Base-by-base conservation (phyloP, 2,329 filamentous ascomycete species). In the Coniochaeta ligniaria region DNA sequence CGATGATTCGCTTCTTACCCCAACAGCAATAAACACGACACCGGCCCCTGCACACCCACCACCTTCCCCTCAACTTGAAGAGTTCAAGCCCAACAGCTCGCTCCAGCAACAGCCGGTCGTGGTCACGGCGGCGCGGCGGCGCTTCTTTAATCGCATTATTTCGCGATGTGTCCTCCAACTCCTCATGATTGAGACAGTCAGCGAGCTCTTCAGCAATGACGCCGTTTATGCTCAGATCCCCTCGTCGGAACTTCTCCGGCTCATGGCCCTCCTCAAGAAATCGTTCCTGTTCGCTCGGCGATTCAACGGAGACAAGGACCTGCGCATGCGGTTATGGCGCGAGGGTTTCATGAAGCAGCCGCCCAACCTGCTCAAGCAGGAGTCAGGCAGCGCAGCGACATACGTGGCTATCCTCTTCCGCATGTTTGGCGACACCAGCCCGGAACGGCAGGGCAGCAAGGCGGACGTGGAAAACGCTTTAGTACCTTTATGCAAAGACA, bases 291-390 rank as follows among this genome's bases (percentile, higher is more conserved):
- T 99, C 67, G 95, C 96, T 52, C 93, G 96, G 70, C 90, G 89
- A 68, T 99, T 99, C 81, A 99, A 99, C 74, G 92, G 92, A 64
- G 93, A 99, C 76, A 96, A 96, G 75, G 95, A 98, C 66, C 80
- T 99, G 41, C 87, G 95, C 54, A 96, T 96, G 83, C 86, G 91
- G 20, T 81, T 99, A 20, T 99, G 96, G 92, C 84, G 92, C 58
- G 95, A 99, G 73, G 95, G 96, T 0, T 99, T 99, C 81, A 99
- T 99, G 95, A 96, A 96, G 76, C 95, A 99, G 72, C 94, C 95
- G 17, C 95, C 95, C 2, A 99, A 99, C 69, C 81, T 99, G 14
- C 83, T 99, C 33, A 99, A 99, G 78, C 95, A 99, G 73, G 95
- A 99, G 76, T 91, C 86, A 63, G 94, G 95, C 45, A 91, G 89